Percentiles rank a stretch among this genome's conserved stretches.
Conservation (phyloP, 352 stramenopile species). For the Phytophthora tentaculata region DNA sequence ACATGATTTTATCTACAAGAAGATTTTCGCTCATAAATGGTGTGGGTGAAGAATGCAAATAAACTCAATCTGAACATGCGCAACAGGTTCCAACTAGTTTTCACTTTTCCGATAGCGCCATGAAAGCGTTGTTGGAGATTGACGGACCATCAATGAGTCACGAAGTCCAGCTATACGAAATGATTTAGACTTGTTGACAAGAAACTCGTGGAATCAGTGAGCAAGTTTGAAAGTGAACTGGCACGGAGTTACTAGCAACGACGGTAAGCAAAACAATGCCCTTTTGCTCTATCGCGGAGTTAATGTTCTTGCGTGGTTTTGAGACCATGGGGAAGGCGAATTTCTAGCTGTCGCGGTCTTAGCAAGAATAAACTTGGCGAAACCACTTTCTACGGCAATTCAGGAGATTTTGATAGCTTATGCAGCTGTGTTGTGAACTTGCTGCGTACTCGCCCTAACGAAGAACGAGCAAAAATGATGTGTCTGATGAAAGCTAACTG, state of each 20-base stretch:
- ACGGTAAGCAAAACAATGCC: background rate
- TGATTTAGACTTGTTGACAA: background rate
- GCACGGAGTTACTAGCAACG: background rate
- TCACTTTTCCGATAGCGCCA: background rate
- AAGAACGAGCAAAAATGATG: conserved; percentile 10
- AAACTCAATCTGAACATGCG: background rate
- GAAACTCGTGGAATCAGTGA: background rate
- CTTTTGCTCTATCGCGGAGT: conserved; percentile 5
- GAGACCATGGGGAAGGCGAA: background rate
- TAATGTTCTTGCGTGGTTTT: conserved; percentile 2
- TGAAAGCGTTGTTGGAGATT: background rate
- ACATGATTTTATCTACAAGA: background rate
- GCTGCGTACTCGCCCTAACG: background rate
- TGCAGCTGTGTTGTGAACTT: conserved; percentile 13
- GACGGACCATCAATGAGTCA: background rate
- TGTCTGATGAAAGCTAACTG: conserved; percentile 22
- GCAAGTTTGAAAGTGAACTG: background rate
- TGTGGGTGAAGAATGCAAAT: background rate
- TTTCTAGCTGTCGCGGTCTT: background rate
- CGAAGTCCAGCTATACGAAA: background rate
- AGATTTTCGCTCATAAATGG: background rate
- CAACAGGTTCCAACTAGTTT: background rate
- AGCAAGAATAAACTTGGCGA: conserved; percentile 11
- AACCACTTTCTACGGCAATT: conserved; percentile 1
- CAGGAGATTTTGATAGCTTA: conserved; percentile 18